Percentiles rank a stretch among this genome's conserved stretches.
These are phyloP conservation scores for Arabis hirsuta DNA, from an alignment of 345 rosid genomes.

Conservation along the genomic window DNA sequence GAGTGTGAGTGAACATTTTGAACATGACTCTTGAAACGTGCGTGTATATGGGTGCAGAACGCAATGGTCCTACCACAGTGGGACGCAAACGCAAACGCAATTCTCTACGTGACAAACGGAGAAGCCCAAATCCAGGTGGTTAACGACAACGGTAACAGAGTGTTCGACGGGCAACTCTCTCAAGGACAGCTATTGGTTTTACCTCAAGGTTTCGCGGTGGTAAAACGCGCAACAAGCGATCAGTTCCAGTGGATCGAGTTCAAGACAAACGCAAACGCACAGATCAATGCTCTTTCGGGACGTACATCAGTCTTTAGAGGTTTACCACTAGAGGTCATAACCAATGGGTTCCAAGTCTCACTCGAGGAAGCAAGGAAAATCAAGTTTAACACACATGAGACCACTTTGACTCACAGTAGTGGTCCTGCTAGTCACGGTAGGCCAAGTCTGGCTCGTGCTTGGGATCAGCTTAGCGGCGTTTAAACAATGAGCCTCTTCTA, in stretches of 20 bases:
- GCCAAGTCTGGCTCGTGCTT: constrained; percentile 30
- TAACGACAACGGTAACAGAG: constrained; percentile 59
- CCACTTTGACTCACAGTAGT: constrained; percentile 38
- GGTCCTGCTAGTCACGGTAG: constrained; percentile 35
- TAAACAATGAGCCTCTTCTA: not conserved
- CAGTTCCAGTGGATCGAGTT: constrained; percentile 67
- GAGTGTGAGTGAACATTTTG: too few species aligned
- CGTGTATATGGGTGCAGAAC: constrained; percentile 47
- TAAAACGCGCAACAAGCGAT: constrained; percentile 53
- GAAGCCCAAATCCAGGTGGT: constrained; percentile 62
- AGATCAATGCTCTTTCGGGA: constrained; percentile 42
- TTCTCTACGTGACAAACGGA: constrained; percentile 61
- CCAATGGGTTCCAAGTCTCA: constrained; percentile 39
- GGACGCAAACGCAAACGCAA: constrained; percentile 63
- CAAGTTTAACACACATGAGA: constrained; percentile 42
- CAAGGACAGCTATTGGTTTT: constrained; percentile 64
- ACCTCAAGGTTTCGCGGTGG: constrained; percentile 68
- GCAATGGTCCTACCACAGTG: constrained; percentile 70
- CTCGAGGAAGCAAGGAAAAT: constrained; percentile 40
- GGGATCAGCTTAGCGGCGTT: not conserved
- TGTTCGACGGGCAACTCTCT: constrained; percentile 58
- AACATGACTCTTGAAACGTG: not conserved
- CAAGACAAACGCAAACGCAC: constrained; percentile 58
- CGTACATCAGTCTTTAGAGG: constrained; percentile 44
- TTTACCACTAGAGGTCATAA: constrained; percentile 36